A percentile compares a stretch with the other conserved stretches of the same genome.
phyloP scores from a whole-genome alignment of 2,329 filamentous ascomycete genomes.

The Penicillium sp. region DNA sequence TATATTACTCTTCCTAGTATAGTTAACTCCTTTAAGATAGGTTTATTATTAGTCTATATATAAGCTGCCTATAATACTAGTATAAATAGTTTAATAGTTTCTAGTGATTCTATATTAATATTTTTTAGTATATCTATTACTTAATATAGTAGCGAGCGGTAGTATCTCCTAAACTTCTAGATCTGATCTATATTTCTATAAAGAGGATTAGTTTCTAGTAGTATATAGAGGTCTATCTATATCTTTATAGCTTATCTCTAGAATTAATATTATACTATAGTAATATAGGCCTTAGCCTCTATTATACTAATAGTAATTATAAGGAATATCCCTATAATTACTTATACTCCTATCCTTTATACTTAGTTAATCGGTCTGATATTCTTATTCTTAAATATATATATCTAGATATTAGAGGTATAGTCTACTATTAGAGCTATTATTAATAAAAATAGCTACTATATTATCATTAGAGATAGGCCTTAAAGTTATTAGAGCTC shows the following conservation, averaged over 20 bases:
- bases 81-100: constrained; percentile 14
- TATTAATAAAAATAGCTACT: constrained; percentile 10
- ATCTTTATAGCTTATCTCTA: constrained; percentile 16
- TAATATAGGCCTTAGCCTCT: neutral
- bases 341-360: constrained; percentile 21
- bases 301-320: constrained; percentile 20
- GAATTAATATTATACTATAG: constrained; percentile 12
- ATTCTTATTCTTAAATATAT: constrained; percentile 10
- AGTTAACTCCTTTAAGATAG: too few relatives aligned
- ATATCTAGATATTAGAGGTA: constrained; percentile 23
- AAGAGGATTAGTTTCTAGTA: constrained; percentile 12
- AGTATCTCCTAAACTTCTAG: constrained; percentile 14
- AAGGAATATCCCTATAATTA: constrained; percentile 20
- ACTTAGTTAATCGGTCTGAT: constrained; percentile 17
- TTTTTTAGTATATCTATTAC: constrained; percentile 15
- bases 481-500: too few relatives aligned
- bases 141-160: constrained; percentile 14
- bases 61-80: constrained; percentile 8
- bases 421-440: constrained; percentile 27
- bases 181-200: constrained; percentile 8
- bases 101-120: constrained; percentile 10
- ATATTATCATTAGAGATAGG: too few relatives aligned
- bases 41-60: constrained; percentile 1
- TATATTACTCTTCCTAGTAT: constrained; percentile 10
- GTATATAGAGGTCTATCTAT: constrained; percentile 10